Percentiles rank a stretch among this genome's conserved stretches.
Evolutionary conservation across 2,329 filamentous ascomycete genomes (phyloP).

Genomic region (Aspergillus awamori): DNA sequence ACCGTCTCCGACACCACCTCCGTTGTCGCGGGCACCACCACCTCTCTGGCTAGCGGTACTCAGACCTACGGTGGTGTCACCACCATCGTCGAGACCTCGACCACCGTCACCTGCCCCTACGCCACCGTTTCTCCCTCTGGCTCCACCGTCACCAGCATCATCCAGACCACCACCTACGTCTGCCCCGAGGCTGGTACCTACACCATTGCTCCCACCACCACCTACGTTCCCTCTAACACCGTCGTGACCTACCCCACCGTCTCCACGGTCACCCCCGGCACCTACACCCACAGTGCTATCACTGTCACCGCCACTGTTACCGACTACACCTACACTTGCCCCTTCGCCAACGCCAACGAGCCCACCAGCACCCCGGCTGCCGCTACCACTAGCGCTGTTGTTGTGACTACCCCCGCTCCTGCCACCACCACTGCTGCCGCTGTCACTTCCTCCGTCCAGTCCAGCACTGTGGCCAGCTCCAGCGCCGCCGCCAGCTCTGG

Average conservation of each 20-base stretch:
- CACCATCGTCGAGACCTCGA: constrained; percentile 67
- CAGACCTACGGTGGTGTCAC: constrained; percentile 74
- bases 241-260: constrained; percentile 66
- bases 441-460: constrained; percentile 22
- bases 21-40: constrained; percentile 65
- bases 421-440: constrained; percentile 25
- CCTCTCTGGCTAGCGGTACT: constrained; percentile 64
- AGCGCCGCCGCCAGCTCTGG: constrained; percentile 23
- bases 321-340: constrained; percentile 70
- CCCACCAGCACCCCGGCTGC: constrained; percentile 34
- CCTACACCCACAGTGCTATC: constrained; percentile 70
- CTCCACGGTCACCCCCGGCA: constrained; percentile 67
- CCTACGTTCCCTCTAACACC: constrained; percentile 56
- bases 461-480: constrained; percentile 20
- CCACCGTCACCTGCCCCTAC: constrained; percentile 71
- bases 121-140: constrained; percentile 64
- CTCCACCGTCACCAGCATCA: constrained; percentile 65
- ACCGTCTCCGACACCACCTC: constrained; percentile 69
- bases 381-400: constrained; percentile 24
- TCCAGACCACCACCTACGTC: constrained; percentile 70
- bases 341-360: constrained; percentile 56
- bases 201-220: constrained; percentile 71
- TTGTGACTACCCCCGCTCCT: constrained; percentile 28
- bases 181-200: constrained; percentile 75
- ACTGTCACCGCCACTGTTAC: constrained; percentile 71